Percentiles rank a stretch among this genome's conserved stretches.
phyloP scores from a whole-genome alignment of 139 green algal genomes.

The Parachlorella kessleri region DNA sequence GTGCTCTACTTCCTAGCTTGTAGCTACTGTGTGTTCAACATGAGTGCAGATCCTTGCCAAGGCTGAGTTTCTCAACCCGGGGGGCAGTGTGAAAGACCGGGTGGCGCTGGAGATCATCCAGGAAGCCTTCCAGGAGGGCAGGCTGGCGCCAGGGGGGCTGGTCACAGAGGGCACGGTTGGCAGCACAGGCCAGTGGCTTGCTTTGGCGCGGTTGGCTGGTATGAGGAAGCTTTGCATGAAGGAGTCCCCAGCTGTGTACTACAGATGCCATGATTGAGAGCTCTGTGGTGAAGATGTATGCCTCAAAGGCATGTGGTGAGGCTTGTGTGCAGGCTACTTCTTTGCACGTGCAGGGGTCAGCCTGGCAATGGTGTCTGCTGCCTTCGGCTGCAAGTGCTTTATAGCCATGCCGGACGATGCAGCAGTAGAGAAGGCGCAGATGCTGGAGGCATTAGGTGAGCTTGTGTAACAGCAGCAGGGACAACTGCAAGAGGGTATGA shows the following conservation, averaged over 20 bases:
- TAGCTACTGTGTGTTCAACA: too few relatives aligned
- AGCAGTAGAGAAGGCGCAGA: constrained; percentile 82
- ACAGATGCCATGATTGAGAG: too few relatives aligned
- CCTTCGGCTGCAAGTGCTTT: constrained; percentile 69
- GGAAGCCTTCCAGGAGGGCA: constrained; percentile 67
- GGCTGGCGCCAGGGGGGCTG: constrained; percentile 69
- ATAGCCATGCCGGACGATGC: constrained; percentile 95
- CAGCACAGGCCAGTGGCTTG: too few relatives aligned
- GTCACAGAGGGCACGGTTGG: constrained; percentile 93
- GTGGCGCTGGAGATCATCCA: constrained; percentile 86
- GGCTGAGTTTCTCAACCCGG: constrained; percentile 94
- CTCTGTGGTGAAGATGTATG: too few relatives aligned
- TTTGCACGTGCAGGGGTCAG: constrained; percentile 80
- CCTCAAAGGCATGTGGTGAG: too few relatives aligned
- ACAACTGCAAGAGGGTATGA: too few relatives aligned
- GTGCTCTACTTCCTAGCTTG: too few relatives aligned
- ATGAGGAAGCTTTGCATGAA: too few relatives aligned
- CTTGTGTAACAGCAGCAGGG: background rate
- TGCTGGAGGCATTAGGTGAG: constrained; percentile 56
- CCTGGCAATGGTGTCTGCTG: constrained; percentile 80
- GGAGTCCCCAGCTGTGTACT: too few relatives aligned
- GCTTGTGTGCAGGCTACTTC: too few relatives aligned
- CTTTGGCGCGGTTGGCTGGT: too few relatives aligned
- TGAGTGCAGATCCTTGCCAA: constrained; percentile 88
- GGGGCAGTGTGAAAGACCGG: constrained; percentile 90